Evolutionary conservation across 139 green algal genomes (phyloP), one percentile per base, ranked within the genome.

Genomic region (Chlorella sp.): DNA sequence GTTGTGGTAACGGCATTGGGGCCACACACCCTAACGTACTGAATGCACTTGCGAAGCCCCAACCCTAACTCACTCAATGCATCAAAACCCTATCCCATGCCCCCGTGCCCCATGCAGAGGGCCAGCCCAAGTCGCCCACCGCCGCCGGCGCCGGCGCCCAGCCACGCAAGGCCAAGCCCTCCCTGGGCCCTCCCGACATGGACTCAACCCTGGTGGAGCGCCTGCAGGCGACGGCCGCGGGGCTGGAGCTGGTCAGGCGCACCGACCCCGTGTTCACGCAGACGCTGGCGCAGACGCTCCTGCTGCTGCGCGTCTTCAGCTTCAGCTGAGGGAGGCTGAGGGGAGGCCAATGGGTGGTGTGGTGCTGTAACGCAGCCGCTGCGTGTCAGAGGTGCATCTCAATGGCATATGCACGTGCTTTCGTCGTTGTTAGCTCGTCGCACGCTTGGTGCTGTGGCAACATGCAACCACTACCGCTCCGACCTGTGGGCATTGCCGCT

Each of bases 261-360:
- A 81, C 73, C 33, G 71, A 80, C 29, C 49, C 81, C 0, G 67
- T 86, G 60, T 74, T 85, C 27, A 77, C 72, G 1, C 31, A 74
- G n/a, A 80, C 81, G 0, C 49, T 87, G 72, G 76, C 73, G 30
- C 72, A 84, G 14, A 33, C 79, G 67, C 76, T 89, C 74, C 32
- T 80, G 34, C 74, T 76, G 32, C 70, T 89, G 67, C 68, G 84
- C 3, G 33, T 87, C 0, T 87, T 89, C 69, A 87, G 79, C 66
- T 83, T 81, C 67, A 74, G 63, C 27, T 88, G 42, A 55, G 10
- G 42, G 42, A n/a, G n/a, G n/a, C n/a, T n/a, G n/a, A n/a, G n/a
- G n/a, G n/a, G n/a, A n/a, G n/a, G n/a, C n/a, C n/a, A n/a, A n/a
- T n/a, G n/a, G n/a, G n/a, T n/a, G n/a, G n/a, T n/a, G n/a, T n/a